These are phyloP conservation scores for Paraglomus brasilianum DNA, from an alignment of 192 early-diverging fungal genomes.

Conservation along the genomic window DNA sequence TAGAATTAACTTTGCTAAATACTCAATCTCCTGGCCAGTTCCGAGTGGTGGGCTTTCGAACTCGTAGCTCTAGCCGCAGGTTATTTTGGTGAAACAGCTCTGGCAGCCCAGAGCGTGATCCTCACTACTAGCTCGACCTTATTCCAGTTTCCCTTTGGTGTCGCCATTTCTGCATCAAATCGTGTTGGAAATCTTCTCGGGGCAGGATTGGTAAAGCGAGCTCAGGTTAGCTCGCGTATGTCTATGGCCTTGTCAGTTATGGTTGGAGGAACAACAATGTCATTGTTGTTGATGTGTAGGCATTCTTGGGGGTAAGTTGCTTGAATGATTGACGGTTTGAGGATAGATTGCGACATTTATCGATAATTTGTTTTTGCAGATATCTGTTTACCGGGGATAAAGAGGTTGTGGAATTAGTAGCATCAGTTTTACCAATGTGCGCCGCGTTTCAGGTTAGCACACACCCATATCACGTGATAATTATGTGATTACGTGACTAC, in stretches of 20 bases:
- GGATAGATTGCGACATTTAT: neutral
- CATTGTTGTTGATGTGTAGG: slow-evolving; percentile 49
- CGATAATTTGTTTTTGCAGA: slow-evolving; percentile 25
- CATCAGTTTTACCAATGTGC: slow-evolving; percentile 73
- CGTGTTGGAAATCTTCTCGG: slow-evolving; percentile 80
- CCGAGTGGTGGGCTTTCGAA: slow-evolving; percentile 56
- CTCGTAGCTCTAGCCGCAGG: slow-evolving; percentile 73
- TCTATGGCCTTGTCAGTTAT: slow-evolving; percentile 52
- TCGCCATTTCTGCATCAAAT: slow-evolving; percentile 78
- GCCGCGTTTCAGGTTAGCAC: slow-evolving; percentile 62
- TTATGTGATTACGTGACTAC: neutral
- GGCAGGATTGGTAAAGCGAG: slow-evolving; percentile 46
- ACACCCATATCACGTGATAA: neutral
- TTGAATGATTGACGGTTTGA: slow-evolving; percentile 36
- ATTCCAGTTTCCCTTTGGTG: slow-evolving; percentile 76
- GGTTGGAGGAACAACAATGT: slow-evolving; percentile 54
- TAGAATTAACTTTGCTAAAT: too few relatives aligned
- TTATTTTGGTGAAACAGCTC: slow-evolving; percentile 64
- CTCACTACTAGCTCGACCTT: slow-evolving; percentile 70
- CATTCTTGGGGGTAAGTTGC: slow-evolving; percentile 58
- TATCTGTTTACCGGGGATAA: slow-evolving; percentile 65
- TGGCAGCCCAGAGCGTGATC: slow-evolving; percentile 84
- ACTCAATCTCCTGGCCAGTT: neutral
- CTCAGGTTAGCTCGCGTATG: slow-evolving; percentile 50
- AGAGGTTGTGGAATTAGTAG: slow-evolving; percentile 68